A percentile compares a stretch with the other conserved stretches of the same genome.
These are phyloP conservation scores for Croton laevigatus DNA, from an alignment of 441 rosid genomes.

Conservation along the genomic window DNA sequence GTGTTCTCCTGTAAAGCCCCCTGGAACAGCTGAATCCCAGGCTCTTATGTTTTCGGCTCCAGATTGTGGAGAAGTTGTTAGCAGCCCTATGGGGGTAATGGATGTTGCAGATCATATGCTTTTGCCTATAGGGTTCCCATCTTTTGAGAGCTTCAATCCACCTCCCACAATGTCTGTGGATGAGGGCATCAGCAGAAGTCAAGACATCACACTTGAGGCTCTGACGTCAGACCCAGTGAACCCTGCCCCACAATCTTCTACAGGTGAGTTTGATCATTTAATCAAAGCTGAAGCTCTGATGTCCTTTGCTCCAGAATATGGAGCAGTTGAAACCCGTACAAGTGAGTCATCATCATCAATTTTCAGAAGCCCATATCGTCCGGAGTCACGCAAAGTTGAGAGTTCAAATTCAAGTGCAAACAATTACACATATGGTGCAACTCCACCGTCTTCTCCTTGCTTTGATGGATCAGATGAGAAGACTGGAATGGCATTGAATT, in stretches of 20 bases:
- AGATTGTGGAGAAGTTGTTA: conserved; percentile 81
- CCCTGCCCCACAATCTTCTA: conserved; percentile 45
- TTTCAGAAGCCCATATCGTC: conserved; percentile 86
- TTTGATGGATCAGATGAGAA: conserved; percentile 68
- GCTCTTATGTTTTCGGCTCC: conserved; percentile 78
- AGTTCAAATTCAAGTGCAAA: conserved; percentile 70
- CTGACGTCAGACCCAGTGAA: conserved; percentile 51
- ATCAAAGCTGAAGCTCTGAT: conserved; percentile 96
- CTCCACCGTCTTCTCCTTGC: conserved; percentile 74
- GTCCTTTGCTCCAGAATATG: conserved; percentile 98
- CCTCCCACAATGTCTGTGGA: conserved; percentile 55
- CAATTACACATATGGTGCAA: conserved; percentile 79
- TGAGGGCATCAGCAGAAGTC: conserved; percentile 68
- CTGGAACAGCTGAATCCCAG: conserved; percentile 99
- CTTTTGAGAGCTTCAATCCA: conserved; percentile 83
- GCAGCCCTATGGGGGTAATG: conserved; percentile 80
- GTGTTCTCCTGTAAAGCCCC: conserved; percentile 62
- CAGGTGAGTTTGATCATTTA: conserved; percentile 89
- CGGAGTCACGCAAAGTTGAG: conserved; percentile 69
- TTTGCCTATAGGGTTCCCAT: conserved; percentile 74
- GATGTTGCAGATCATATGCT: conserved; percentile 90
- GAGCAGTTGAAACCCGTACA: conserved; percentile 83
- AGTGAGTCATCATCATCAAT: conserved; percentile 64
- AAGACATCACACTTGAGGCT: conserved; percentile 52
- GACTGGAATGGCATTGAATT: conserved; percentile 37